Percentiles rank a stretch among this genome's conserved stretches.
Conservation (phyloP, 2,329 filamentous ascomycete species). For the Neonectria coccinea region DNA sequence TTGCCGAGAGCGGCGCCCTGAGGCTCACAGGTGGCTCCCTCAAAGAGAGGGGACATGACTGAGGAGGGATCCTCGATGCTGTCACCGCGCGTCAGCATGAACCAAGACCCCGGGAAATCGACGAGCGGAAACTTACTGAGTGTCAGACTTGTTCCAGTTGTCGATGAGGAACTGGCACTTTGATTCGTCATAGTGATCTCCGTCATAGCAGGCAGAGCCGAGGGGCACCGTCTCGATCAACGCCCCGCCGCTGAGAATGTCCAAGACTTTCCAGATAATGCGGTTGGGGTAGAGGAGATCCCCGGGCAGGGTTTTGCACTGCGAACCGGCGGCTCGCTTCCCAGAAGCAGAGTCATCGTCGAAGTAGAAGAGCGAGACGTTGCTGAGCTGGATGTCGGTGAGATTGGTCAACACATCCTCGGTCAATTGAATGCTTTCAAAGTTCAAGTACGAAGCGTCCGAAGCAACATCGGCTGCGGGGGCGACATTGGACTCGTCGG, state of each 20-base stretch:
- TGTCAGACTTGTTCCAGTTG: constrained; percentile 43
- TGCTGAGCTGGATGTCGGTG: constrained; percentile 41
- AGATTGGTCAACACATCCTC: constrained; percentile 48
- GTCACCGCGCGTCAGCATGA: constrained; percentile 9
- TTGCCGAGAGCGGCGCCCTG: constrained; percentile 35
- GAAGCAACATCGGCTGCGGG: constrained; percentile 36
- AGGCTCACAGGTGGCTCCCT: constrained; percentile 52
- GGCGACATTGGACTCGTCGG: constrained; percentile 36
- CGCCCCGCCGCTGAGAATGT: constrained; percentile 48
- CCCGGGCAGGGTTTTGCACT: constrained; percentile 50
- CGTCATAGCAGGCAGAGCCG: constrained; percentile 48
- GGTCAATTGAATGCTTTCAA: constrained; percentile 49
- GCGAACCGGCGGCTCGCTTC: constrained; percentile 30
- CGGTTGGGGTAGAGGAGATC: constrained; percentile 46
- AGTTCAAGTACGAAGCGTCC: constrained; percentile 4
- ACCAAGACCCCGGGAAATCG: not conserved
- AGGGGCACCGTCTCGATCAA: constrained; percentile 49
- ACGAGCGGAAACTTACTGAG: constrained; percentile 15
- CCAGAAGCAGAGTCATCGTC: constrained; percentile 34
- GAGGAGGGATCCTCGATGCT: constrained; percentile 53
- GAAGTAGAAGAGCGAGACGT: constrained; percentile 50
- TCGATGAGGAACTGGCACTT: constrained; percentile 43
- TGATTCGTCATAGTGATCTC: constrained; percentile 43
- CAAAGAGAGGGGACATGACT: constrained; percentile 54
- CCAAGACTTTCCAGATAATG: constrained; percentile 48